Base-by-base conservation (phyloP, 1,139 yeast species). In the Geotrichum phurueaensis region DNA sequence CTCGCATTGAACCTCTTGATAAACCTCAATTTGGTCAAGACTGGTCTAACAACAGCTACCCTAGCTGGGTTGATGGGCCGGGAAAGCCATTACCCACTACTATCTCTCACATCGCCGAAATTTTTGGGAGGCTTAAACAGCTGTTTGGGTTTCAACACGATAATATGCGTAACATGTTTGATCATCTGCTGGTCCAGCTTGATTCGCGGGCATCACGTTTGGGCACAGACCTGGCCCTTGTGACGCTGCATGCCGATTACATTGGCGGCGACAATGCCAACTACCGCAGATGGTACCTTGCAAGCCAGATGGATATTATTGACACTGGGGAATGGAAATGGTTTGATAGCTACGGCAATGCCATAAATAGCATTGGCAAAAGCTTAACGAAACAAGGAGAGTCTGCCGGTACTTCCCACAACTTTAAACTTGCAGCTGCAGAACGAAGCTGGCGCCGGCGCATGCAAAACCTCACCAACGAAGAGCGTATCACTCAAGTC, bases 91-190 rank as follows among this genome's bases (percentile, higher is more conserved):
- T 74, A 2, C 83, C 84, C 1, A 75, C 80, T 27, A 67, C 80
- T 0, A 75, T 75, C 57, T 78, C 75, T 58, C 84, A 83, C 53
- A 84, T 89, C 51, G 84, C 82, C 69, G 85, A 81, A 68, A 81
- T 85, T 55, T 84, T 85, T 69, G 84, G 83, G 65, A 83, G 81
- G 66, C 78, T 86, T 69, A 76, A 86, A 59, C 78, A 79, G 69
- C 80, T 81, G 70, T 85, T 87, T 73, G 92, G 92, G 65, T 87
- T 87, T 77, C 92, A 87, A 75, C 79, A 84, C 73, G 90, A 85
- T 69, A 84, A 86, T 23, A 84, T 85, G 85, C 78, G 86, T 76
- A 87, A 85, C 72, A 83, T 85, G 80, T 86, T 86, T 74, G 92
- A 86, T 71, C 85, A 84, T 72, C 81, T 87, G 67, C 85, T 87